Evolutionary conservation across 352 stramenopile genomes (phyloP).

Genomic region (Globisporangium recalcitrans): DNA sequence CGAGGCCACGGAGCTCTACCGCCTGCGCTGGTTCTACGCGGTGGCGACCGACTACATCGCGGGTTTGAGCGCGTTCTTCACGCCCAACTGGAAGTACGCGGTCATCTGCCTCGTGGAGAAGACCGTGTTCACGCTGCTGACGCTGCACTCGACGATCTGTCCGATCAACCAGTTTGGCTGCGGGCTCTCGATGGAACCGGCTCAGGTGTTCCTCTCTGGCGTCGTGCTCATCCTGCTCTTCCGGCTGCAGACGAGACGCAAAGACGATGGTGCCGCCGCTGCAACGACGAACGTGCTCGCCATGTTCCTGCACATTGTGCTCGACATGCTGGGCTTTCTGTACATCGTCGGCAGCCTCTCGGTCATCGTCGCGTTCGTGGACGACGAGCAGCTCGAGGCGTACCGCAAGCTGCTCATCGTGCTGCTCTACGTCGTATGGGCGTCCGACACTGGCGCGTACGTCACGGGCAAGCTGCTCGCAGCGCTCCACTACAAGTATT

Average conservation of each 20-base stretch:
- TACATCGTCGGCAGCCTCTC: conserved; percentile 69
- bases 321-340: conserved; percentile 62
- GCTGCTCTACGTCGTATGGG: conserved; percentile 70
- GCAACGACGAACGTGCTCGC: not conserved
- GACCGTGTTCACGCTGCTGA: conserved; percentile 59
- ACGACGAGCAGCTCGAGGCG: conserved; percentile 45
- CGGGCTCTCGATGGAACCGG: conserved; percentile 39
- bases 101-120: conserved; percentile 66
- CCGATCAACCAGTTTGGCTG: conserved; percentile 70
- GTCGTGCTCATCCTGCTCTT: conserved; percentile 58
- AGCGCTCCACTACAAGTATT: conserved; percentile 76
- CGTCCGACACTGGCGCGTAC: conserved; percentile 92
- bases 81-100: conserved; percentile 65
- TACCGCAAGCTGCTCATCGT: conserved; percentile 65
- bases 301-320: conserved; percentile 38
- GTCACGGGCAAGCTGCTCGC: conserved; percentile 88
- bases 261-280: conserved; percentile 14
- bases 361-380: conserved; percentile 58
- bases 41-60: conserved; percentile 55
- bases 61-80: conserved; percentile 45
- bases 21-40: conserved; percentile 51
- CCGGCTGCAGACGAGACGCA: conserved; percentile 22
- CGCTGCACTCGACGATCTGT: conserved; percentile 59
- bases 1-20: conserved; percentile 47
- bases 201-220: conserved; percentile 45